Evolutionary conservation across 2,329 filamentous ascomycete species (phyloP), one percentile per base, ranked within the genome.

Genomic region (Phoma herbarum): DNA sequence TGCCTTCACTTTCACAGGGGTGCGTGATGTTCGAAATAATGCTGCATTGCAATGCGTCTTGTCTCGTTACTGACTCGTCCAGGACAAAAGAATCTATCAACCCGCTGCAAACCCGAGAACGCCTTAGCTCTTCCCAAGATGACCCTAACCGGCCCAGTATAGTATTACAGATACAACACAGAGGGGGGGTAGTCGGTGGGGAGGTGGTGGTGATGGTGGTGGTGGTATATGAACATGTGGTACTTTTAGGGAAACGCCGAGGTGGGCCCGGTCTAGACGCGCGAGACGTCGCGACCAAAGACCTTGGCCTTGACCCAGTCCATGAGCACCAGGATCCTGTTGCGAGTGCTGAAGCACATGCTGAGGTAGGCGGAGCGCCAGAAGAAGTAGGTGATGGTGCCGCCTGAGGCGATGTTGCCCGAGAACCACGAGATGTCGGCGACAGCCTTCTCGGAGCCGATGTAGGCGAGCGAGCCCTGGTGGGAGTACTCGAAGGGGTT

Each of bases 321-420:
- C 73, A 97, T 84, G 65, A 92, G 82, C 70, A 99, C 95, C 50
- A 99, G 86, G 70, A 98, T 87, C 77, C 95, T 90, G 84, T 99
- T 99, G 71, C 95, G 92, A 62, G 92, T 93, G 88, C 93, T 98
- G 80, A 99, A 99, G 87, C 94, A 97, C 95, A 99, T 99, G 85
- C 92, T 97, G 78, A 99, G 84, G 80, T 99, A 99, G 54, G 94
- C 95, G 76, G 91, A 96, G 78, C 93, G 87, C 95, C 95, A 99
- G 88, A 99, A 99, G 68, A 97, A 86, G 82, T 96, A 99, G 56
- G 95, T 99, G 80, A 98, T 83, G 72, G 90, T 92, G 76, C 95
- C 95, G 76, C 94, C 95, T 44, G 90, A 92, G 62, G 95, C 94
- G 71, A 99, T 86, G 83, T 98, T 99, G 67, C 95, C 95, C 73